Evolutionary conservation across 768 basidiomycete genomes (phyloP).

Genomic region (Rossbeevera mucosa): DNA sequence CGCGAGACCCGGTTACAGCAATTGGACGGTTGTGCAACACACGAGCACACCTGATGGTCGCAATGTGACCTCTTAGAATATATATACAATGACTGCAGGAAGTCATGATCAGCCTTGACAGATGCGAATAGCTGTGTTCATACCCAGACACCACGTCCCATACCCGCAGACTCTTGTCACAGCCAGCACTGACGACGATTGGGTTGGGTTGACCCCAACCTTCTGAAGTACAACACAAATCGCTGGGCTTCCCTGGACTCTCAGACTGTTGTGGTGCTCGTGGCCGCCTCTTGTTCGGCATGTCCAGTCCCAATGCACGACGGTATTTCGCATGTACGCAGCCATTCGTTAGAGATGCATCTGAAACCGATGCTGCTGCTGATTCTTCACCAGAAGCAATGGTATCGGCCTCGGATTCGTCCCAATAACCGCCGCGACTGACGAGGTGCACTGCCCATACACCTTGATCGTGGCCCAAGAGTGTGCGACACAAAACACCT

Average conservation of each 20-base stretch:
- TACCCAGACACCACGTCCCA: slow-evolving; percentile 90
- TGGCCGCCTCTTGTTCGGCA: slow-evolving; percentile 19
- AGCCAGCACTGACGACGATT: slow-evolving; percentile 86
- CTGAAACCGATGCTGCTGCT: neutral
- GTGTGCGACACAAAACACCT: slow-evolving; percentile 70
- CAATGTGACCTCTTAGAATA: slow-evolving; percentile 75
- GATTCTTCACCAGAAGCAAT: slow-evolving; percentile 8
- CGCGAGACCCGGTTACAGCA: slow-evolving; percentile 87
- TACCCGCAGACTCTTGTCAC: slow-evolving; percentile 86
- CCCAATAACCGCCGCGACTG: slow-evolving; percentile 53
- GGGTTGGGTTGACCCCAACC: slow-evolving; percentile 89
- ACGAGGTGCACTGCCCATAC: slow-evolving; percentile 90
- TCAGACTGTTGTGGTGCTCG: slow-evolving; percentile 14
- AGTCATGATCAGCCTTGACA: slow-evolving; percentile 2
- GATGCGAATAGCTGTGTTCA: slow-evolving; percentile 15
- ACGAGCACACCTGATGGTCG: slow-evolving; percentile 88
- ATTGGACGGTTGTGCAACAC: slow-evolving; percentile 83
- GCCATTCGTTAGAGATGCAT: slow-evolving; percentile 16
- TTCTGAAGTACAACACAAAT: slow-evolving; percentile 59
- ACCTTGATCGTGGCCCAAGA: slow-evolving; percentile 82
- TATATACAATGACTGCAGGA: slow-evolving; percentile 60
- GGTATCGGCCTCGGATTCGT: slow-evolving; percentile 12
- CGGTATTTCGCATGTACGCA: slow-evolving; percentile 36
- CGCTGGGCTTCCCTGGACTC: slow-evolving; percentile 39
- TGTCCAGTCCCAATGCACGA: slow-evolving; percentile 46